A percentile compares a stretch with the other conserved stretches of the same genome.
phyloP scores from a whole-genome alignment of 306 rosid species.

The Calophaca sinica region DNA sequence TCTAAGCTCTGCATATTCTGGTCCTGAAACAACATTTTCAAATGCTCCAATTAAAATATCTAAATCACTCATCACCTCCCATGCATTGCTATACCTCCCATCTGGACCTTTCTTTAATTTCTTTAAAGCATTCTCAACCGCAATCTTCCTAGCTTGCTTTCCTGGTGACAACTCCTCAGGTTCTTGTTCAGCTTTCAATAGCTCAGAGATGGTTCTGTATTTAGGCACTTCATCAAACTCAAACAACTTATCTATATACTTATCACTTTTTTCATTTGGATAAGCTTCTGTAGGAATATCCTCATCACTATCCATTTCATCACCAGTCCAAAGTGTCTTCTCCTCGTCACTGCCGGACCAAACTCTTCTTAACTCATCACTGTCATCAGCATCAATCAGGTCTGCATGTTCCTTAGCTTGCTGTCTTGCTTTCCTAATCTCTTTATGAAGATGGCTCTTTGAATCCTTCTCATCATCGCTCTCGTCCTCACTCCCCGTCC shows the following conservation, averaged over 20 bases:
- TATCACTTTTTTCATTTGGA: conserved; percentile 81
- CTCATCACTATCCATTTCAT: conserved; percentile 77
- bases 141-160: conserved; percentile 84
- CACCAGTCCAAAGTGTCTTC: conserved; percentile 90
- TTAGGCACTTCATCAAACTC: conserved; percentile 90
- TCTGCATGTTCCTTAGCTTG: conserved; percentile 77
- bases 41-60: conserved; percentile 87
- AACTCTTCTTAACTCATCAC: conserved; percentile 83
- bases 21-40: conserved; percentile 85
- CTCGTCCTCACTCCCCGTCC: conserved; percentile 88
- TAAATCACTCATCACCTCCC: conserved; percentile 90
- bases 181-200: conserved; percentile 77
- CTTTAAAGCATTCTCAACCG: conserved; percentile 84
- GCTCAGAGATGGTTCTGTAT: conserved; percentile 70
- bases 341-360: conserved; percentile 92
- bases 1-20: conserved; percentile 82
- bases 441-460: conserved; percentile 58
- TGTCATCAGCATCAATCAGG: conserved; percentile 78
- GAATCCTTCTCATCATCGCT: conserved; percentile 52
- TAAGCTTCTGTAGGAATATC: conserved; percentile 85
- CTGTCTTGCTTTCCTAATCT: conserved; percentile 67
- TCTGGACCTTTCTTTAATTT: conserved; percentile 91
- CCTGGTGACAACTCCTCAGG: conserved; percentile 87
- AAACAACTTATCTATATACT: conserved; percentile 73
- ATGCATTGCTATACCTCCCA: conserved; percentile 74